A percentile compares a stretch with the other conserved stretches of the same genome.
Evolutionary conservation across 2,329 filamentous ascomycete species (phyloP).

Genomic region (Penicillium sp.): DNA sequence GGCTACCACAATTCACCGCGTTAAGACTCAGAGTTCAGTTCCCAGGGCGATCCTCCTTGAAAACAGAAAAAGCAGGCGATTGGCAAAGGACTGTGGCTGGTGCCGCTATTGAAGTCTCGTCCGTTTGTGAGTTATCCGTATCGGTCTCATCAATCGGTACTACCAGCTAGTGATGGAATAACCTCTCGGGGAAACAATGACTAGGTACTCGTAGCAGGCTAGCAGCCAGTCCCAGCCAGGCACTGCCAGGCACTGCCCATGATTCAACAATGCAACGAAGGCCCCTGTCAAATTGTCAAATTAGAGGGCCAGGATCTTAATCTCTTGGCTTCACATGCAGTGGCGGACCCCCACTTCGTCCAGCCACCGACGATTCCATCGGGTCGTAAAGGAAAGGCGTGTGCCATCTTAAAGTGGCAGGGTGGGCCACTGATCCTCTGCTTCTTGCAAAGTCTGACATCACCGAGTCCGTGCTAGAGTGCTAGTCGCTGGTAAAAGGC

Average conservation of each 20-base stretch:
- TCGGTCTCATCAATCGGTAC: neutral
- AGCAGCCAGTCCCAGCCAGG: neutral
- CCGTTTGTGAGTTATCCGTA: neutral
- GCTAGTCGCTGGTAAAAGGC: neutral
- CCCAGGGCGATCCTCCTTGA: neutral
- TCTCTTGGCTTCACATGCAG: constrained; percentile 16
- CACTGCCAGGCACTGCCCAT: neutral
- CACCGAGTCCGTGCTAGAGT: neutral
- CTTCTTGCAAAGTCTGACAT: constrained; percentile 8
- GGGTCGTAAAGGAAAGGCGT: no score
- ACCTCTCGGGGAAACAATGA: neutral
- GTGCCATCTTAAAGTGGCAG: constrained; percentile 3
- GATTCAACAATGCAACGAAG: neutral
- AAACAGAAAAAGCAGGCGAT: neutral
- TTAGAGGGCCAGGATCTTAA: neutral
- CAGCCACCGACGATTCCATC: neutral
- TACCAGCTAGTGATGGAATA: neutral
- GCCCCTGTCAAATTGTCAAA: neutral
- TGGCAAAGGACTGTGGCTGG: neutral
- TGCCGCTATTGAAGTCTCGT: neutral
- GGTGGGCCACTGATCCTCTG: constrained; percentile 1
- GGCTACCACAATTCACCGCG: neutral
- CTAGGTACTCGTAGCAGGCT: neutral
- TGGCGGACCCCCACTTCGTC: constrained; percentile 8
- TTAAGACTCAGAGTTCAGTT: neutral